phyloP scores from a whole-genome alignment of 768 basidiomycete species.

The Mrakia blollopis region DNA sequence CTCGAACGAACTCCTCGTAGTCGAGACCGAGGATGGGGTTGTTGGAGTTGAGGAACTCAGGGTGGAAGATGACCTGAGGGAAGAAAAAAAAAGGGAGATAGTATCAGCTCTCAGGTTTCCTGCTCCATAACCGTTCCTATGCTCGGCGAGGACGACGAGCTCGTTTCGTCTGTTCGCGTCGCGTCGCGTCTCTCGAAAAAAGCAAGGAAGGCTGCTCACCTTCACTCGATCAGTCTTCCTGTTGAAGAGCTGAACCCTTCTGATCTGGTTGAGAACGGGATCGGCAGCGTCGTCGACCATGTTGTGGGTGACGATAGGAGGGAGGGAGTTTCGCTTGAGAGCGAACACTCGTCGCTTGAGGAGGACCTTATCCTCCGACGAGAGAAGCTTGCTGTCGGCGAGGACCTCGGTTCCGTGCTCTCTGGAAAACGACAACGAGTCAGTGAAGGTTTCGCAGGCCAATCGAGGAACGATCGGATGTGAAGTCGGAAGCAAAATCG shows the following conservation, averaged over 20 bases:
- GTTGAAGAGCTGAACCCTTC: slow-evolving; percentile 92
- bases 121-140: no score
- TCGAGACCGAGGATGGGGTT: slow-evolving; percentile 96
- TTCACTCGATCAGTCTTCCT: slow-evolving; percentile 83
- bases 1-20: slow-evolving; percentile 98
- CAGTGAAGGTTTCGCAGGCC: neutral
- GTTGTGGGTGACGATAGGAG: slow-evolving; percentile 96
- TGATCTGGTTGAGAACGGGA: slow-evolving; percentile 86
- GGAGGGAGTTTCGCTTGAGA: slow-evolving; percentile 87
- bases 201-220: slow-evolving; percentile 47
- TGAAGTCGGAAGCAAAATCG: neutral
- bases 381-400: slow-evolving; percentile 68
- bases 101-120: neutral
- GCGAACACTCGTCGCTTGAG: slow-evolving; percentile 96
- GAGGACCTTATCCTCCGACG: slow-evolving; percentile 85
- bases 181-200: neutral
- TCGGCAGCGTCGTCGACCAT: slow-evolving; percentile 91
- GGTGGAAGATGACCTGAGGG: slow-evolving; percentile 31
- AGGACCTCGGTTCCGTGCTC: slow-evolving; percentile 69
- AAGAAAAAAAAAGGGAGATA: neutral
- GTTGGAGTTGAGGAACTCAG: slow-evolving; percentile 80
- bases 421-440: slow-evolving; percentile 44
- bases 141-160: no score
- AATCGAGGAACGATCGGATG: neutral
- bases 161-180: neutral